Base-by-base conservation (phyloP, 1,139 yeast species). In the Scheffersomyces quercinus region DNA sequence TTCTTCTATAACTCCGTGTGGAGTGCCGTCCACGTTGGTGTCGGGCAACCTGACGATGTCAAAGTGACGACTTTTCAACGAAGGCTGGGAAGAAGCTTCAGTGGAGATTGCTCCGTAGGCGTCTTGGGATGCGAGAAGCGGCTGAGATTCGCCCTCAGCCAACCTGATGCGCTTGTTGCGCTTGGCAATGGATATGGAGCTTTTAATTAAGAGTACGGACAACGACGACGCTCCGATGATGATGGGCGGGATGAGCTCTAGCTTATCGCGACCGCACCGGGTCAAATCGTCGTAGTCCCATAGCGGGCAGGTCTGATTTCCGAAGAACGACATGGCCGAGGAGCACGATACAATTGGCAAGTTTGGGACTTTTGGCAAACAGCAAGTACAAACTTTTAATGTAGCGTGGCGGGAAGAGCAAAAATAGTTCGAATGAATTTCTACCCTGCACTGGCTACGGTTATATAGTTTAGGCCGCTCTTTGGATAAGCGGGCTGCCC, bases 1-100 rank as follows among this genome's bases (percentile, higher is more conserved):
- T 26, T 67, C 56, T 41, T 69, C 60, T 11, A 67, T 53, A 5
- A 60, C 59, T 2, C 88, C 88, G 45, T 76, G 79, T n/a, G 82
- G 79, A 6, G 76, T 69, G 10, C 87, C 88, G 55, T 81, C 81
- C 15, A 65, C 74, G 45, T 68, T 68, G 12, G 74, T 64, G 36
- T 76, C 75, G 12, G 69, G 58, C 39, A 80, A 59, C 32, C 70
- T 65, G 11, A 68, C 54, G 40, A 81, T 64, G 56, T 79, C 81
- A 53, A 81, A 81, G 55, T 80, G 85, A 42, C 74, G 73, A 29
- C 71, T 70, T 39, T 78, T 69, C 29, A 76, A 50, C 3, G 63
- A 52, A 28, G 55, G 49, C 7, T 44, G 24, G 2, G 39, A 36
- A 29, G 38, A 37, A 14, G 43, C 48, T 12, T 48, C 53, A 24